Base-by-base conservation (phyloP, 1,139 yeast species). In the Magnusiomyces fungicola region DNA sequence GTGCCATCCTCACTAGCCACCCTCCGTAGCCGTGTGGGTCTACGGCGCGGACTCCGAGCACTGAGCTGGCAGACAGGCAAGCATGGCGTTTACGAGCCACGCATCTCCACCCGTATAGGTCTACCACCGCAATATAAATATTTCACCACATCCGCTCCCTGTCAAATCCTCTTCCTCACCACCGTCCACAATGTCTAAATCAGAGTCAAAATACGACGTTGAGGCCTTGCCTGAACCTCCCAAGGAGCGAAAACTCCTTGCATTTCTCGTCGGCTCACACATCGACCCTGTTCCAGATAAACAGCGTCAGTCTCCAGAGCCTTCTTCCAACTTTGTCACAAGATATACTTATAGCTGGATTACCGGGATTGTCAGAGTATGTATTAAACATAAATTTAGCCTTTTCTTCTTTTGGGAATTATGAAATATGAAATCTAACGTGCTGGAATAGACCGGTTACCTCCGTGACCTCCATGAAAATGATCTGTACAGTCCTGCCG, bases 381-480 rank as follows among this genome's bases (percentile, higher is more conserved):
- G 38, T n/a, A n/a, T 21, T 36, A n/a, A n/a, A n/a, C n/a, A n/a
- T n/a, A n/a, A n/a, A n/a, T n/a, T n/a, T n/a, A n/a, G n/a, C n/a
- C n/a, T n/a, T n/a, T 27, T 27, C 12, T 29, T 41, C 19, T 29
- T 7, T 41, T 33, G 6, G 4, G 6, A 25, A 14, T 5, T 56
- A 69, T 22, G 64, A 64, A 3, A 63, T 65, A 29, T 69, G 16
- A 14, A 14, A 18, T 12, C 51, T 48, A 41, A 44, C 33, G 25
- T 46, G 12, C 38, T 48, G 24, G 41, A 12, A 21, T 45, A 62
- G 66, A 59, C 64, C 2, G 95, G 95, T 1, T 85, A 84, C 61
- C 73, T 73, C 50, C 72, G 95, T 58, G 80, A 87, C 0, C 65
- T 85, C 33, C 79, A 78, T 47, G 78, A 80, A 5, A 74, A 76